Percentiles rank a stretch among this genome's conserved stretches.
Evolutionary conservation across 148 eudicot genomes (phyloP).

Genomic region (Camellia granthamiana): DNA sequence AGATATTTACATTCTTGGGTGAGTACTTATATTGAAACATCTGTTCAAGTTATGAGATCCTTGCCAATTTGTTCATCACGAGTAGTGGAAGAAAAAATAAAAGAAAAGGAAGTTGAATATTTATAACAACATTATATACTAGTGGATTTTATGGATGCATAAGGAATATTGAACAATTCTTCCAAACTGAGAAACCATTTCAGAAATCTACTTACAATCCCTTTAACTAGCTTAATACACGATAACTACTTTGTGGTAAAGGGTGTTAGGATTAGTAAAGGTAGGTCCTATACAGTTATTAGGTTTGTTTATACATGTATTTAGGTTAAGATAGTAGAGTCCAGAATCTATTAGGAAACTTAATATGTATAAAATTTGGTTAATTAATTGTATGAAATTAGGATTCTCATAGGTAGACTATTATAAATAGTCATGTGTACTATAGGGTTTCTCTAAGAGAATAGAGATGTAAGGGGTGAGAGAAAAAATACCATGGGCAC

Average conservation of each 20-base stretch:
- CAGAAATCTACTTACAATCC: background rate
- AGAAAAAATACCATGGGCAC: no score
- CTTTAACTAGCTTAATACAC: background rate
- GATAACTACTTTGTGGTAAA: background rate
- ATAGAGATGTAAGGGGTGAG: no score
- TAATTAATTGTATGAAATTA: no score
- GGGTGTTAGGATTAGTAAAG: no score
- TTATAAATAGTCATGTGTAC: no score
- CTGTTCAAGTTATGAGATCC: background rate
- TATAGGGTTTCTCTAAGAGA: no score
- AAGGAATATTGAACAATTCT: background rate
- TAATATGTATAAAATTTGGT: no score
- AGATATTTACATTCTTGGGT: slow-evolving; percentile 92
- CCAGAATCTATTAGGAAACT: no score
- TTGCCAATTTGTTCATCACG: background rate
- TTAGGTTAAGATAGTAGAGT: no score
- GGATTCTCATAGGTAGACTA: no score
- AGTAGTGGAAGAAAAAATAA: background rate
- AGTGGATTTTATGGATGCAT: background rate
- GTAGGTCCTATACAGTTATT: no score
- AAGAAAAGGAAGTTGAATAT: background rate
- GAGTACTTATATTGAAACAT: slow-evolving; percentile 6
- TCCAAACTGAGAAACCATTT: background rate
- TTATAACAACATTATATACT: background rate
- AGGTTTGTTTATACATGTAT: no score